These are phyloP conservation scores for Termitomyces sp. DNA, from an alignment of 1,284 basidiomycete genomes.

Conservation along the genomic window DNA sequence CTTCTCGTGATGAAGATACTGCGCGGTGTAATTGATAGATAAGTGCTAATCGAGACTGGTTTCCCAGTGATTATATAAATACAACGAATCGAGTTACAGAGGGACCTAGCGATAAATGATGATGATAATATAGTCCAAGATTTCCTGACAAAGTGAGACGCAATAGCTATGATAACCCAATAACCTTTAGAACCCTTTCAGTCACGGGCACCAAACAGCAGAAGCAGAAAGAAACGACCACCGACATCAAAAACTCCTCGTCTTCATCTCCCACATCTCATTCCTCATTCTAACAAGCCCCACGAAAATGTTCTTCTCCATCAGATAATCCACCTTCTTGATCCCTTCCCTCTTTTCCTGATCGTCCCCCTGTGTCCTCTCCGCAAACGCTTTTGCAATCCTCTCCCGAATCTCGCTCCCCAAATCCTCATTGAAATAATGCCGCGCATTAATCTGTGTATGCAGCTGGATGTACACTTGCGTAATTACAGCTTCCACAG, in stretches of 20 bases:
- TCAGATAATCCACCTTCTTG: not conserved
- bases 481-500: slow-evolving; percentile 19
- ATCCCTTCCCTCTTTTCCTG: not conserved
- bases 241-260: not conserved
- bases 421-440: not conserved
- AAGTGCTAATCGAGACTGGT: too few relatives aligned
- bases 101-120: not conserved
- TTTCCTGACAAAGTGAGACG: not conserved
- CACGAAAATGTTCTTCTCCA: not conserved
- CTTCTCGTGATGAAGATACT: too few relatives aligned
- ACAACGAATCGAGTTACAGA: not conserved
- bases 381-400: not conserved
- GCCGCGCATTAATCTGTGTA: not conserved
- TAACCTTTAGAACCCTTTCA: not conserved
- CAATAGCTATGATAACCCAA: not conserved
- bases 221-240: not conserved
- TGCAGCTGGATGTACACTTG: slow-evolving; percentile 24
- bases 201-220: not conserved
- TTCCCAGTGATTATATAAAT: not conserved
- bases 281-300: not conserved
- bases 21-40: too few relatives aligned
- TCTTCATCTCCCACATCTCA: not conserved
- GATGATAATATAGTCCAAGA: not conserved
- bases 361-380: not conserved
- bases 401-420: not conserved